phyloP scores from a whole-genome alignment of 2,329 filamentous ascomycete species.

The Meredithiella fracta region DNA sequence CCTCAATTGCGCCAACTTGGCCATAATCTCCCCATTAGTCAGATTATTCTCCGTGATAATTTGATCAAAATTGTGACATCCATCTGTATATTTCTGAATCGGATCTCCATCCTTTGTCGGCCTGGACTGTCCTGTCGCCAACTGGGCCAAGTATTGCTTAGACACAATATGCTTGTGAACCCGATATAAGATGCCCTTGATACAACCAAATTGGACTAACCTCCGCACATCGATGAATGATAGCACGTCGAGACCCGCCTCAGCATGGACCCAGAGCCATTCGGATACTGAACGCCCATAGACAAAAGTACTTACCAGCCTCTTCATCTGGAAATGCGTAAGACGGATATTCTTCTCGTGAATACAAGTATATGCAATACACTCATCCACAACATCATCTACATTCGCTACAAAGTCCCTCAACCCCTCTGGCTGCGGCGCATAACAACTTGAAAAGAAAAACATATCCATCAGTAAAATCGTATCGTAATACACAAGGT shows the following conservation, averaged over 20 bases:
- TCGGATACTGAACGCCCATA: slow-evolving; percentile 73
- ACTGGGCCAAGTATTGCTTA: slow-evolving; percentile 40
- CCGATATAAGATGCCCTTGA: slow-evolving; percentile 85
- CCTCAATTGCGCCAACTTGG: slow-evolving; percentile 43
- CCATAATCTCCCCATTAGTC: slow-evolving; percentile 53
- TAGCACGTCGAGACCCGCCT: slow-evolving; percentile 47
- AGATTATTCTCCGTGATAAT: slow-evolving; percentile 62
- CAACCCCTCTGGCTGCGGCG: slow-evolving; percentile 53
- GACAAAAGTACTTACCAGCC: slow-evolving; percentile 70
- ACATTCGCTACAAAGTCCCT: slow-evolving; percentile 62
- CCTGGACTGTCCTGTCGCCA: slow-evolving; percentile 37
- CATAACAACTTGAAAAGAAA: slow-evolving; percentile 84
- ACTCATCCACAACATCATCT: slow-evolving; percentile 67
- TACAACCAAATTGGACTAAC: slow-evolving; percentile 87
- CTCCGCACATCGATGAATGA: slow-evolving; percentile 71
- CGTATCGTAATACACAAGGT: slow-evolving; percentile 85
- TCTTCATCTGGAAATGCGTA: slow-evolving; percentile 51
- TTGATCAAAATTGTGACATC: slow-evolving; percentile 62
- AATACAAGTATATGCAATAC: slow-evolving; percentile 62
- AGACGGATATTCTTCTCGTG: slow-evolving; percentile 23
- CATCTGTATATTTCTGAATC: slow-evolving; percentile 54
- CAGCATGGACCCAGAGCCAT: slow-evolving; percentile 65
- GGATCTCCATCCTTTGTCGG: slow-evolving; percentile 29
- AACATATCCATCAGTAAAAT: slow-evolving; percentile 86
- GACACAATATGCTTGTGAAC: slow-evolving; percentile 80